Evolutionary conservation across 129 eudicot genomes (phyloP).

Genomic region (Chrysanthemum lavandulifolium): DNA sequence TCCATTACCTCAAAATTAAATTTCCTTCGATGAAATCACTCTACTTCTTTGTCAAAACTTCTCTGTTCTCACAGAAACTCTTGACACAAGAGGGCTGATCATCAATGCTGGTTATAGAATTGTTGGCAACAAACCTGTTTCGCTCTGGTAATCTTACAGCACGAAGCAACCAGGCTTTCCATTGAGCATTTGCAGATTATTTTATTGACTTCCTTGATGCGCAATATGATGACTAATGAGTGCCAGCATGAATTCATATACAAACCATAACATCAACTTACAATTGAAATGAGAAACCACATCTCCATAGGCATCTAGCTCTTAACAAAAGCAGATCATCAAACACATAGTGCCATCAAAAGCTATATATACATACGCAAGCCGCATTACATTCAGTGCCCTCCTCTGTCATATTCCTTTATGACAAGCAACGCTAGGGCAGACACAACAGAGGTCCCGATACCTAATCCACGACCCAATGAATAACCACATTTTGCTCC

Average conservation of each 20-base stretch:
- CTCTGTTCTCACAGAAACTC: too few relatives aligned
- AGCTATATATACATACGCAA: neutral
- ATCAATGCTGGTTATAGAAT: too few relatives aligned
- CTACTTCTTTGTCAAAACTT: too few relatives aligned
- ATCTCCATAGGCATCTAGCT: neutral
- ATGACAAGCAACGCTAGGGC: neutral
- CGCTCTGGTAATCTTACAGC: too few relatives aligned
- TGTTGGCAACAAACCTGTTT: too few relatives aligned
- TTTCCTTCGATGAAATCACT: too few relatives aligned
- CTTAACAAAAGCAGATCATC: neutral
- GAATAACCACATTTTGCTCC: neutral
- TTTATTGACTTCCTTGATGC: too few relatives aligned
- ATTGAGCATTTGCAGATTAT: too few relatives aligned
- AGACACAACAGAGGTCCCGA: neutral
- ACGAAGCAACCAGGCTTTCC: too few relatives aligned
- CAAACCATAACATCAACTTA: neutral
- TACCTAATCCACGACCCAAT: neutral
- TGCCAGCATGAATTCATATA: neutral
- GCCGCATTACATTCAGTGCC: neutral
- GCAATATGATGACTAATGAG: neutral
- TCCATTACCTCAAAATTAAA: too few relatives aligned
- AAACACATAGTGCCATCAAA: neutral
- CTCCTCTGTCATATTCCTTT: neutral
- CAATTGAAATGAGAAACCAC: neutral
- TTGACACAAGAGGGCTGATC: too few relatives aligned